These are phyloP conservation scores for Epichloe glyceriae DNA, from an alignment of 2,329 filamentous ascomycete genomes.

Conservation along the genomic window DNA sequence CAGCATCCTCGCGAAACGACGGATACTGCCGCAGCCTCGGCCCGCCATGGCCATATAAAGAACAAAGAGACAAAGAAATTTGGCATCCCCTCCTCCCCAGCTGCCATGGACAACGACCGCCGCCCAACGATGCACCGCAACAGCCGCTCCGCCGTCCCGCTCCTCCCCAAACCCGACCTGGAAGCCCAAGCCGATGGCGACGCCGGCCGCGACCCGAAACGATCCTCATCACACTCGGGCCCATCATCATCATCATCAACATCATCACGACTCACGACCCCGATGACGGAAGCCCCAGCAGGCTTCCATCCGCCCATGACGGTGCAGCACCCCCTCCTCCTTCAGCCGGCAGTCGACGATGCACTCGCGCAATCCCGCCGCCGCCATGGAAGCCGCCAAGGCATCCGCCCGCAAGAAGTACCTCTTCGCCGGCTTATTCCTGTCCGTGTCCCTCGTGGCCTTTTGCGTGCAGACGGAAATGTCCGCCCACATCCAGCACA, in stretches of 20 bases:
- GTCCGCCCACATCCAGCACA: slow-evolving; percentile 85
- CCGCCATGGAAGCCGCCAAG: slow-evolving; percentile 17
- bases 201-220: slow-evolving; percentile 15
- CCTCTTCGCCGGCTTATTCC: slow-evolving; percentile 72
- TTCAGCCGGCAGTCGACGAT: slow-evolving; percentile 47
- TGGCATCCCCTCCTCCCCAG: too few species aligned
- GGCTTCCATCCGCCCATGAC: slow-evolving; percentile 1
- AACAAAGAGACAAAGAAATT: too few species aligned
- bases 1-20: too few species aligned
- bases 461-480: slow-evolving; percentile 95
- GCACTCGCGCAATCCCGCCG: slow-evolving; percentile 62
- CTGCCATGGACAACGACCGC: slow-evolving; percentile 5
- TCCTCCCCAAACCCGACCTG: slow-evolving; percentile 10
- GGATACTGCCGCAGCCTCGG: too few species aligned
- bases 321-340: slow-evolving; percentile 8
- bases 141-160: slow-evolving; percentile 8
- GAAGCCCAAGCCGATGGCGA: slow-evolving; percentile 1
- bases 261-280: slow-evolving; percentile 15
- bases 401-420: slow-evolving; percentile 62
- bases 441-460: slow-evolving; percentile 68
- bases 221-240: slow-evolving; percentile 9
- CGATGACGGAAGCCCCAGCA: slow-evolving; percentile 10
- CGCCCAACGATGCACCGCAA: slow-evolving; percentile 7
- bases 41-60: too few species aligned
- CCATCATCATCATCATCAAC: slow-evolving; percentile 10